Evolutionary conservation across 2,329 filamentous ascomycete genomes (phyloP).

Genomic region (Microascus cirrosus): DNA sequence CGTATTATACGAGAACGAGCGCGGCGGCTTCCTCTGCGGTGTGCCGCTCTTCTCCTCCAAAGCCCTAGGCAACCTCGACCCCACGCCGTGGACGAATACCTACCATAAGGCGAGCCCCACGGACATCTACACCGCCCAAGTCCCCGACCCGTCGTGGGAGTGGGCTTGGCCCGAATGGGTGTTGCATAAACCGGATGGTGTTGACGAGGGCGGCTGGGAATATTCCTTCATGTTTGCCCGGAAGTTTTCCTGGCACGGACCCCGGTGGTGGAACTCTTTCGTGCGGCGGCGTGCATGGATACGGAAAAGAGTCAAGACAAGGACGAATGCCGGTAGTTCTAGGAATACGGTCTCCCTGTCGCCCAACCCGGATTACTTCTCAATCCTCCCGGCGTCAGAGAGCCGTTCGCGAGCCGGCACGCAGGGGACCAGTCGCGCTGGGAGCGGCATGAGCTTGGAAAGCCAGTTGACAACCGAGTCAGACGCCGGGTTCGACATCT

Average conservation of each 20-base stretch:
- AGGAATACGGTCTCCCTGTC: conserved; percentile 46
- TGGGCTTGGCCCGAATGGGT: conserved; percentile 67
- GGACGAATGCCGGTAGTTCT: background rate
- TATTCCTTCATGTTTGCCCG: conserved; percentile 82
- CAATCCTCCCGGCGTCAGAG: conserved; percentile 49
- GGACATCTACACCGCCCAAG: conserved; percentile 72
- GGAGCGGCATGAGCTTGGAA: conserved; percentile 24
- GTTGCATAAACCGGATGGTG: conserved; percentile 60
- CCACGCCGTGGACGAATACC: conserved; percentile 73
- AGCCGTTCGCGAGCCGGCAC: conserved; percentile 14
- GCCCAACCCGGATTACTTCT: conserved; percentile 71
- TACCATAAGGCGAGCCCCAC: conserved; percentile 50
- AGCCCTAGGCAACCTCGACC: conserved; percentile 78
- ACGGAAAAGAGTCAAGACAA: conserved; percentile 58
- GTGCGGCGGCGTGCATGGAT: conserved; percentile 87
- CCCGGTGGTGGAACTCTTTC: conserved; percentile 89
- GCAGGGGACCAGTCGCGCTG: conserved; percentile 14
- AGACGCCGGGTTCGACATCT: conserved; percentile 37
- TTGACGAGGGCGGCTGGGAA: conserved; percentile 90
- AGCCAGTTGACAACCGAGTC: conserved; percentile 26
- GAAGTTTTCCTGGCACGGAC: conserved; percentile 74
- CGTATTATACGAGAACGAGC: conserved; percentile 89
- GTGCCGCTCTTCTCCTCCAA: conserved; percentile 79
- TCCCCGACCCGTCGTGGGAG: conserved; percentile 90
- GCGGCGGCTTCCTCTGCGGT: conserved; percentile 82